Base-by-base conservation (phyloP, 2,329 filamentous ascomycete genomes). In the Talaromyces sp. region DNA sequence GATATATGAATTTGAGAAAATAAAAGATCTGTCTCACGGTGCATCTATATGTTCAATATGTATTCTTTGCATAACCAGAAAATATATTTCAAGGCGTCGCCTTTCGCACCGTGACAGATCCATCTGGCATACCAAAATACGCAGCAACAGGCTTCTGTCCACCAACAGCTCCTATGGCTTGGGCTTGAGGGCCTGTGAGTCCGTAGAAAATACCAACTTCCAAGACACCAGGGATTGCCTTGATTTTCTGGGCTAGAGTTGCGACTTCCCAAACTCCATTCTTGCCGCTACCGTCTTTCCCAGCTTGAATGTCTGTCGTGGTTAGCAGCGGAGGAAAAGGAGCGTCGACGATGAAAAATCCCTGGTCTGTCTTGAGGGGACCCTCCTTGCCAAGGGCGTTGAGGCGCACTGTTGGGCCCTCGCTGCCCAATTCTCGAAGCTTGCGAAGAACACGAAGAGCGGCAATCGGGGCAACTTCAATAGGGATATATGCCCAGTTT, bases 121-220 rank as follows among this genome's bases (percentile, higher is more conserved):
- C 90, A 71, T 91, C 90, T 52, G 89, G 85, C 86, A 95, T 90
- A 40, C 95, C 95, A 77, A 98, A 99, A 79, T 98, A 99, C 28
- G 92, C 93, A 31, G 92, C 92, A 12, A 97, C 84, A 0, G 95
- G 95, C 79, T 94, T 96, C 79, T 97, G 92, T 0, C 91, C 92
- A 55, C 90, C 89, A 55, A 86, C 78, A 59, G 83, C 80, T 66
- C 86, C 82, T 62, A 83, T 80, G 60, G 83, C 80, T 50, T 84
- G 85, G 63, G 86, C 85, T 74, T 96, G 82, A 16, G 85, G 80
- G 0, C 94, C 94, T 63, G 94, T 93, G 69, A 87, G 73, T 3
- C 94, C 94, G 50, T 87, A 86, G 80, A 99, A 99, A 53, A 99
- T 83, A 14, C 95, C 95, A 31, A 96, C 93, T 73, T 96, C 95